Evolutionary conservation across 306 rosid genomes (phyloP).

Genomic region (Begonia masoniana): DNA sequence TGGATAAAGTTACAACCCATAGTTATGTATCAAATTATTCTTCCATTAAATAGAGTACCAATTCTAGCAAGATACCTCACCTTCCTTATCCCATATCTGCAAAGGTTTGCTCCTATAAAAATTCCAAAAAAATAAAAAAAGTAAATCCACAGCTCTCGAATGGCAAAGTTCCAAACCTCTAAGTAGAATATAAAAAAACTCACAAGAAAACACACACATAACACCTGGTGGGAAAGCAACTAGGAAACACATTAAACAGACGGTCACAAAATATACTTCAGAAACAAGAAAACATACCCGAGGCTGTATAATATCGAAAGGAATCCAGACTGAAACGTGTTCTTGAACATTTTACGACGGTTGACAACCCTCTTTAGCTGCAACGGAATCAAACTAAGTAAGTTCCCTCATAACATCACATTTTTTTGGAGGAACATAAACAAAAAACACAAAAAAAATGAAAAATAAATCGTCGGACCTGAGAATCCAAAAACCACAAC

Average conservation of each 20-base stretch:
- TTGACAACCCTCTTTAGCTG: constrained; percentile 13
- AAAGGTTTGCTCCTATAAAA: constrained; percentile 78
- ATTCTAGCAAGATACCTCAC: constrained; percentile 17
- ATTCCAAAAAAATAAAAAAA: not conserved
- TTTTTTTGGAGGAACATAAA: too few relatives aligned
- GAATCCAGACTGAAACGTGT: constrained; percentile 95
- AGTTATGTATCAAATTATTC: not conserved
- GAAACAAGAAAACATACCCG: constrained; percentile 40
- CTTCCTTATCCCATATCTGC: constrained; percentile 99
- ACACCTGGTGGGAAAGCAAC: not conserved
- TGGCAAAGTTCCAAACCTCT: not conserved
- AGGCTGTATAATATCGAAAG: constrained; percentile 89
- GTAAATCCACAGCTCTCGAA: not conserved
- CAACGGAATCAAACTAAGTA: constrained; percentile 1
- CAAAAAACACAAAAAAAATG: too few relatives aligned
- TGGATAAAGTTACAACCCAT: not conserved
- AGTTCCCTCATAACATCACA: too few relatives aligned
- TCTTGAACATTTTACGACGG: constrained; percentile 62
- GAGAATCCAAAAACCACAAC: too few relatives aligned
- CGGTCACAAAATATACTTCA: too few relatives aligned
- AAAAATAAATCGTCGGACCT: too few relatives aligned
- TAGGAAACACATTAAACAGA: not conserved
- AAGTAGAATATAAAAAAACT: too few relatives aligned
- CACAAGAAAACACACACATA: not conserved
- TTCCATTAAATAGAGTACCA: too few relatives aligned